Evolutionary conservation across 768 basidiomycete genomes (phyloP), one percentile per base, ranked within the genome.

Genomic region (Collybiopsis confluens): DNA sequence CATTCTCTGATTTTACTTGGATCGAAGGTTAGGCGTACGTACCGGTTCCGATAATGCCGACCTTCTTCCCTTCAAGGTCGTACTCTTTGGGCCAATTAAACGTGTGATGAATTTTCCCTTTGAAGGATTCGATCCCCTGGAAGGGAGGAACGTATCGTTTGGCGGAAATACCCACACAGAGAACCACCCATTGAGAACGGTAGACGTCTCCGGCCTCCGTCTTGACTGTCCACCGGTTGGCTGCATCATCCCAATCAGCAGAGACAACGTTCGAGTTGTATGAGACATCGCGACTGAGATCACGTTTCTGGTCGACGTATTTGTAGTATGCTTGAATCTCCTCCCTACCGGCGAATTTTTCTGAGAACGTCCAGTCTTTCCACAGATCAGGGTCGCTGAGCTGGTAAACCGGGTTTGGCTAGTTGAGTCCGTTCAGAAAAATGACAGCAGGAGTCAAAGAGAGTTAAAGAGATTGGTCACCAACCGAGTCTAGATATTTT

Each of bases 41-140:
- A 33, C 30, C 30, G 13, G 64, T 67, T 10, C 64, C 63, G 37
- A 65, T 62, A 15, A 65, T 59, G 2, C 59, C 64, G 15, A 67
- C 54, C 2, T 61, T 62, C 46, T 65, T 65, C 9, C 63, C 63
- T 3, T 48, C 5, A 1, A 64, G 42, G 18, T 67, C 64, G 1
- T 63, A 9, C 11, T 44, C 56, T 48, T 62, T 54, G 6, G 63
- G 64, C 66, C 66, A 66, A 13, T 44, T 41, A 1, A 56, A 50
- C n/a, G 60, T 65, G 52, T 67, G 66, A 33, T 64, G 57, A 10
- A 55, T 36, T 10, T 47, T 36, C 1, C 66, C 66, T 42, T 61
- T 45, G 56, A 67, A 67, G 8, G 53, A 60, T 23, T 54, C 56
- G 26, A 67, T 59, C 9, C 62, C 62, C 21, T 37, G 44, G 51